Conservation (phyloP, 805 yeast species). For the Metschnikowia santaceciliae region DNA sequence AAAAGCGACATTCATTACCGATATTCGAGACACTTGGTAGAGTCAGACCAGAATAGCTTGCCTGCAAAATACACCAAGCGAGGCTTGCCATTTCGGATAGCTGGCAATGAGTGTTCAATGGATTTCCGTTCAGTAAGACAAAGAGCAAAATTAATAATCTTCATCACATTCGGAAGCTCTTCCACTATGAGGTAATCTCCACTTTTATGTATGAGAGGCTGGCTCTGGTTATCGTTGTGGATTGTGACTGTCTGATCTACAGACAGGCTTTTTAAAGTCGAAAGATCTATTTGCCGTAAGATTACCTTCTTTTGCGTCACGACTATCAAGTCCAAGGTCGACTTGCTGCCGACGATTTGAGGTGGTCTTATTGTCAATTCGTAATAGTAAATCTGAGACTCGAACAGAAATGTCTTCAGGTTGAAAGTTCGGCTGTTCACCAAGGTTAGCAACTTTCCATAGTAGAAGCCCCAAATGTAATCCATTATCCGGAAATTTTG, state of each 20-base stretch:
- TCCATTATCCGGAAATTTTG: not conserved
- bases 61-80: constrained; percentile 1
- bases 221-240: constrained; percentile 14
- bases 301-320: constrained; percentile 9
- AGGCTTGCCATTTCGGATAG: not conserved
- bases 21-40: not conserved
- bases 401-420: constrained; percentile 1
- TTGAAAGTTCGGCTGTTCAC: not conserved
- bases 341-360: not conserved
- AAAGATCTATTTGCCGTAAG: constrained; percentile 1
- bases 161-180: constrained; percentile 7
- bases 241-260: constrained; percentile 4
- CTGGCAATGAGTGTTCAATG: not conserved
- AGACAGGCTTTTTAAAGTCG: not conserved
- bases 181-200: constrained; percentile 12
- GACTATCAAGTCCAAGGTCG: not conserved
- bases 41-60: constrained; percentile 1
- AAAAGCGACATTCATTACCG: not conserved
- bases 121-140: not conserved
- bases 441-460: not conserved
- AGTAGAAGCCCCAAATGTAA: not conserved
- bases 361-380: not conserved
- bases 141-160: constrained; percentile 5
- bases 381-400: constrained; percentile 2
- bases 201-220: constrained; percentile 10